Base-by-base conservation (phyloP, 805 yeast genomes). In the Saccharomycopsis vini region DNA sequence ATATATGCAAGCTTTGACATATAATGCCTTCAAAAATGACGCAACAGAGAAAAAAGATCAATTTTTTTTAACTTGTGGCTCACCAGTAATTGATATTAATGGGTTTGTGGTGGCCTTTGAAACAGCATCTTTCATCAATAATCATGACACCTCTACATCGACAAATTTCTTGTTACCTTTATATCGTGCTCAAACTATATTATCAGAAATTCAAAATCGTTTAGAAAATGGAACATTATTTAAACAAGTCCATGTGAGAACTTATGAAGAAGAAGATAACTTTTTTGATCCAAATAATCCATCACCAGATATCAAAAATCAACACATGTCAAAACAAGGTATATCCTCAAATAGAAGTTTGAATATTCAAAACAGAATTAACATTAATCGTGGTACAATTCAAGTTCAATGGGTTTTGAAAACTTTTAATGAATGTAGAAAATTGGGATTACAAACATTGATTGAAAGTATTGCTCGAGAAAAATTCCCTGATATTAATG, bases 1-100 rank as follows among this genome's bases (percentile, higher is more conserved):
- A 53, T 50, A 60, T 38, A 24, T 49, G 48, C 52, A 49, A 37
- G 52, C 50, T 3, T 46, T 49, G 43, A 49, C 52, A 13, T 49
- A 49, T 33, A 49, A 49, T 36, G 50, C 52, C 12, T 49, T 49
- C 48, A 46, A 49, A 24, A 46, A 49, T 30, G 52, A 49, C 36
- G 40, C 50, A 15, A 48, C 45, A 35, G 51, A 48, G 26, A 48
- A 48, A 23, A 48, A 48, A 36, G 52, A 49, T 28, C 50, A 46
- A 33, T 46, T 47, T 19, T 49, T 49, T 31, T 36, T 49, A 16
- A 49, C 52, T 21, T 46, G 52, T 36, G 52, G 52, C n/a, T 49
- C 52, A 13, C 52, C 52, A 15, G 52, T 49, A 18, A 43, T 49
- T 31, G 52, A 49, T 36, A 49, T 49, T 19, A 46, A 49, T 38